Base-by-base conservation (phyloP, 306 rosid species). In the Rosa lucieae region DNA sequence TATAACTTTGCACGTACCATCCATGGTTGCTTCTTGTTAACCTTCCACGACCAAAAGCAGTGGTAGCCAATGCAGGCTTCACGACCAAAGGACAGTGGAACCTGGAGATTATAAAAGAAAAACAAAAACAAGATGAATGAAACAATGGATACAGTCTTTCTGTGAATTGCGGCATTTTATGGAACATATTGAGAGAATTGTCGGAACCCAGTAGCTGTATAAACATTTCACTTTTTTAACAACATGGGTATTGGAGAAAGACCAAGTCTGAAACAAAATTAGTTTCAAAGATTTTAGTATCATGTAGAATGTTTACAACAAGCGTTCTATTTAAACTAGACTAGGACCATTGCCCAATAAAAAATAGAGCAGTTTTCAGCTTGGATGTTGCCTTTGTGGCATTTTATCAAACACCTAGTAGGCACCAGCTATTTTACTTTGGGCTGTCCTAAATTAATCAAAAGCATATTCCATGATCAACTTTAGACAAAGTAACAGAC, bases 11-110 rank as follows among this genome's bases (percentile, higher is more conserved):
- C 35, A 86, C 87, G 58, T 87, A 91, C 96, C 96, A 80, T 91
- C 96, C 93, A 89, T 91, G 85, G 58, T 78, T 80, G 83, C 84
- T 79, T 76, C 59, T 67, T 61, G 81, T 69, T n/a, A 81, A 76
- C 71, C 66, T 80, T 82, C 83, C 66, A 55, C 58, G 23, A 76
- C 52, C 29, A 26, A 73, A 79, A 58, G 42, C 46, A 37, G 11
- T 7, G 6, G 46, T 37, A 14, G 61, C 47, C 37, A 75, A 67
- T 35, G 65, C 62, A 52, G n/a, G 56, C 52, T 14, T 21, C 37
- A 59, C 40, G 7, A 9, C 40, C 29, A 15, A 20, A 51, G 21
- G 8, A 11, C 56, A 37, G 15, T 14, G 17, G 40, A 44, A 23
- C 75, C 72, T 35, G 80, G 9, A 56, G 58, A 39, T 72, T 40